Evolutionary conservation across 257 asterid genomes (phyloP), one percentile per base, ranked within the genome.

Genomic region (Oldenlandia corymbosa): DNA sequence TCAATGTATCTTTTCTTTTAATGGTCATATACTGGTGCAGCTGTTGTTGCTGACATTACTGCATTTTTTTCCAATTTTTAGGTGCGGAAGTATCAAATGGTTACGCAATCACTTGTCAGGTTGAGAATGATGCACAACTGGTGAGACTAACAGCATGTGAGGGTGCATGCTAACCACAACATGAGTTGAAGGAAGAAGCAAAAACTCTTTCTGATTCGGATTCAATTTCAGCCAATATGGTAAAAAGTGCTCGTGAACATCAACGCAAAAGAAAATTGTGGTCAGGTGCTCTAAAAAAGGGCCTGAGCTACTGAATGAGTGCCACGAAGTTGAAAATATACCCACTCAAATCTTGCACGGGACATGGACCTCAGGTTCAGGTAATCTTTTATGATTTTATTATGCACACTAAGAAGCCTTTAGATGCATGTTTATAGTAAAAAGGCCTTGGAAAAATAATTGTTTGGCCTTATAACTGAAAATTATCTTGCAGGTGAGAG

Each of bases 41-140:
- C 50, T 17, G 1, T 45, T 52, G 14, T 60, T 51, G 27, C 12
- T 12, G 37, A 41, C 51, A 23, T 60, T 31, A 28, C 16, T 2
- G 14, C 10, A 6, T 5, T 5, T 11, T 27, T 54, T 39, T 26
- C 51, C 37, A 17, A 23, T 60, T 6, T 60, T 60, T 51, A 60
- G 65, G 51, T 60, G 65, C 18, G 21, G 24, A 39, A 51, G 51
- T 23, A 16, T 60, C 37, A 39, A 39, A 42, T 41, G 51, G 24
- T 60, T 32, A 26, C 41, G 5, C 50, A 60, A 60, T 34, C 51
- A 39, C 65, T 39, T 42, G 34, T 60, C 30, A 10, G 23, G 65
- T 16, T 37, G 28, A 60, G 51, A 41, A 60, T 12, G 49, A 37
- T 42, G 51, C 6, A 23, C 13, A 23, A 60, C 26, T 8, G 1